Evolutionary conservation across 192 early-diverging fungal species (phyloP), one percentile per base, ranked within the genome.

Genomic region (Coemansia sp.): DNA sequence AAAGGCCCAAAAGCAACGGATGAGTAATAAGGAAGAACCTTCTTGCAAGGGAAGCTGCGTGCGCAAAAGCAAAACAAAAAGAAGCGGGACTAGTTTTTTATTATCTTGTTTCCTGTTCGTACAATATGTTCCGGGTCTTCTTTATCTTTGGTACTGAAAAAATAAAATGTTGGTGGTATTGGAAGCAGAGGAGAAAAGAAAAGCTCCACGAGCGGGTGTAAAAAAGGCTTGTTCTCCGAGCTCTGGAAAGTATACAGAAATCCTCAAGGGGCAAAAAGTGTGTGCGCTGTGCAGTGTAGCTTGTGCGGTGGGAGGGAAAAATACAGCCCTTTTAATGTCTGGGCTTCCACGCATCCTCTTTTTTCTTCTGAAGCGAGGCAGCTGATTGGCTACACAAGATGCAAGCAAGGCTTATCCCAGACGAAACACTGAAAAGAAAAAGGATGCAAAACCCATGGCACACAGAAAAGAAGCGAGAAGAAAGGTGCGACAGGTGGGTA

Each of bases 21-120:
- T 17, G 16, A n/a, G 14, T 14, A 17, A 17, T 50, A 50, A 14
- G 7, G 51, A 12, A 56, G 54, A 17, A 10, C 37, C 19, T 9
- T 5, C 7, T 32, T 19, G 54, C 20, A 13, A 14, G 37, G 25
- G 54, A 13, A 56, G 37, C 54, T 37, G 54, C 32, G 54, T 37
- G 37, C 25, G 54, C 54, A 56, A 56, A 56, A 56, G 54, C 54
- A 56, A 56, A 56, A 37, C 54, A 56, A 56, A 50, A 17, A 50
- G 25, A 25, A 25, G 48, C 13, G 25, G 32, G 37, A 8, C 54
- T 56, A 50, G 48, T 0, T 50, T 50, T 50, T 50, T 50, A 25
- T 25, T 50, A 50, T 50, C 48, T 17, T 16, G 16, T 50, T 17
- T 45, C 43, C 13, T 45, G 43, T 12, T 12, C 43, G 43, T 45